phyloP scores from a whole-genome alignment of 331 rosid species.

The Cydonia oblonga region DNA sequence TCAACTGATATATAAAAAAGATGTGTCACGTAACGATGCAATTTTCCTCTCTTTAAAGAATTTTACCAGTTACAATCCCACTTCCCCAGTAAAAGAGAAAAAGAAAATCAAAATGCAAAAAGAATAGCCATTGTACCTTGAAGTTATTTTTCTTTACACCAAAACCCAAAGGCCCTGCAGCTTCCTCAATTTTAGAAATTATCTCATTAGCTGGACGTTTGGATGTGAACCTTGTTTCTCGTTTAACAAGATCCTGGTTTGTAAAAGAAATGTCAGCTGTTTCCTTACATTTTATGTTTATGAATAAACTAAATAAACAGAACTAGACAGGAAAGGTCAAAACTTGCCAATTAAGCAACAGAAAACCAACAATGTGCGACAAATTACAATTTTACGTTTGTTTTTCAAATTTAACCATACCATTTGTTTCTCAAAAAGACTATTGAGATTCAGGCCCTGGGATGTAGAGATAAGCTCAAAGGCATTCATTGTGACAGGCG shows the following conservation, averaged over 20 bases:
- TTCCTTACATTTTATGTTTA: neutral
- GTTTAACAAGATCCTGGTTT: conserved; percentile 66
- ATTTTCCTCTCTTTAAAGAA: neutral
- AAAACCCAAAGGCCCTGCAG: conserved; percentile 82
- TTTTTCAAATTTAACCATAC: conserved; percentile 21
- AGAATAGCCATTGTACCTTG: conserved; percentile 37
- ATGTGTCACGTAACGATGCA: neutral
- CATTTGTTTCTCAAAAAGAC: conserved; percentile 92
- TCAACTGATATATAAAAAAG: conserved; percentile 39
- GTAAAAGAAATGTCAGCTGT: conserved; percentile 10
- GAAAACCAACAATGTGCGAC: neutral
- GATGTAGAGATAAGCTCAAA: conserved; percentile 94
- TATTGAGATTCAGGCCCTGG: conserved; percentile 78
- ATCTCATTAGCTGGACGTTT: conserved; percentile 81
- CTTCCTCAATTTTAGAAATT: conserved; percentile 61
- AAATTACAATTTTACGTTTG: neutral
- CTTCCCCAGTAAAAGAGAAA: neutral
- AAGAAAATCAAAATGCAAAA: neutral
- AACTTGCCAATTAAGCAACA: neutral
- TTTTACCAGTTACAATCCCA: neutral
- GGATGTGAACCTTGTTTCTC: conserved; percentile 87
- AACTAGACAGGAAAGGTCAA: neutral
- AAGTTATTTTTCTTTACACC: conserved; percentile 77
- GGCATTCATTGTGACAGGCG: conserved; percentile 87
- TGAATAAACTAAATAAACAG: neutral